These are phyloP conservation scores for Pisolithus thermaeus DNA, from an alignment of 1,284 basidiomycete species.

Conservation along the genomic window DNA sequence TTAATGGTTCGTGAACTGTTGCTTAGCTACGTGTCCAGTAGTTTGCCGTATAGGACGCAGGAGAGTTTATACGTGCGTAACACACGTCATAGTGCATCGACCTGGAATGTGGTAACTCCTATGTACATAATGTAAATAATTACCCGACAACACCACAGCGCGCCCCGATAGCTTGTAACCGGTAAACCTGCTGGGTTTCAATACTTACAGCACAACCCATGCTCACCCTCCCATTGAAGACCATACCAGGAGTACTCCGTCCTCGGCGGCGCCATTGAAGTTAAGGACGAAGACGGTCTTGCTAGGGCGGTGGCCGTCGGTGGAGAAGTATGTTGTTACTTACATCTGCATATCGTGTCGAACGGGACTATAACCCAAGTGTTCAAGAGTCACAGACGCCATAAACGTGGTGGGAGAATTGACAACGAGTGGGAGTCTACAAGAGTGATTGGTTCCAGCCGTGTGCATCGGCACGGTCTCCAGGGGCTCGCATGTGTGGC, in stretches of 20 bases:
- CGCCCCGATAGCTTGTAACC: slow-evolving; percentile 2
- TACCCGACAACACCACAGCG: too few relatives aligned
- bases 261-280: slow-evolving; percentile 26
- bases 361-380: slow-evolving; percentile 29
- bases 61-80: too few relatives aligned
- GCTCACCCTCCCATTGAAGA: slow-evolving; percentile 33
- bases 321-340: slow-evolving; percentile 27
- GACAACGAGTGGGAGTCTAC: slow-evolving; percentile 32
- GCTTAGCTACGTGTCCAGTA: too few relatives aligned
- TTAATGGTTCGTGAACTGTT: too few relatives aligned
- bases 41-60: too few relatives aligned
- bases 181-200: slow-evolving; percentile 33
- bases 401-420: slow-evolving; percentile 31
- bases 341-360: slow-evolving; percentile 28
- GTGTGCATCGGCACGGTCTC: slow-evolving; percentile 13
- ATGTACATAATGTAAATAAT: too few relatives aligned
- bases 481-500: slow-evolving; percentile 13
- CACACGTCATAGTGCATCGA: too few relatives aligned
- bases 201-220: slow-evolving; percentile 27
- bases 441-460: slow-evolving; percentile 20
- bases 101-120: too few relatives aligned
- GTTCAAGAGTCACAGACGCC: slow-evolving; percentile 23
- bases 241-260: slow-evolving; percentile 32
- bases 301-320: slow-evolving; percentile 19
- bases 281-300: slow-evolving; percentile 33